A percentile compares a stretch with the other conserved stretches of the same genome.
phyloP scores from a whole-genome alignment of 192 early-diverging fungal species.

The Mortierella hygrophila region DNA sequence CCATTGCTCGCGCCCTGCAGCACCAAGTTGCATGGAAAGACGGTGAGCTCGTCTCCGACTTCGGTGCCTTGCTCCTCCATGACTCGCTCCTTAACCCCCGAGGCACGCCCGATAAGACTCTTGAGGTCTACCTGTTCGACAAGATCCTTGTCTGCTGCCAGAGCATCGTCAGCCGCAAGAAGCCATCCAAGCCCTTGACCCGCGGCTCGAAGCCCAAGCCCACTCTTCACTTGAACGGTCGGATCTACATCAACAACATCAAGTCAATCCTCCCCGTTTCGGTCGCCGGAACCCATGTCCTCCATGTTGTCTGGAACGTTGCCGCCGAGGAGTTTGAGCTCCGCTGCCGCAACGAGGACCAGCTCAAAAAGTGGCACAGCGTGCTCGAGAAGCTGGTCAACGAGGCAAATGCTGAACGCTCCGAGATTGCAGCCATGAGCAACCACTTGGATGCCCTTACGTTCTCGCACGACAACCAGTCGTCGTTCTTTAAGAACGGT shows the following conservation, averaged over 20 bases:
- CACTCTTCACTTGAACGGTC: constrained; percentile 83
- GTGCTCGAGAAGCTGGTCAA: constrained; percentile 81
- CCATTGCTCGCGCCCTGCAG: constrained; percentile 81
- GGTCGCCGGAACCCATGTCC: constrained; percentile 58
- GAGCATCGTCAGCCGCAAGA: constrained; percentile 71
- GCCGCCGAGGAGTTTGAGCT: constrained; percentile 86
- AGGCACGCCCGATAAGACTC: constrained; percentile 83
- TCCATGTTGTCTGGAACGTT: constrained; percentile 89
- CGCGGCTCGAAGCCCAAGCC: constrained; percentile 71
- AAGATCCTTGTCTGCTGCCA: constrained; percentile 94
- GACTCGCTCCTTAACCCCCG: constrained; percentile 90
- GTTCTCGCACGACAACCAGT: constrained; percentile 28
- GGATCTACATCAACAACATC: constrained; percentile 89
- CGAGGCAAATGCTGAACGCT: constrained; percentile 56
- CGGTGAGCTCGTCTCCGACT: constrained; percentile 78
- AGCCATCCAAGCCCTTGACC: constrained; percentile 45
- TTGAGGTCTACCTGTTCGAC: constrained; percentile 94
- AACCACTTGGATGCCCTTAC: constrained; percentile 19
- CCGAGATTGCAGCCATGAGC: constrained; percentile 27
- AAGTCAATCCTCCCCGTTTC: constrained; percentile 43
- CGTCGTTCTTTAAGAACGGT: constrained; percentile 55
- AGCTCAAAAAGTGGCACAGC: constrained; percentile 87
- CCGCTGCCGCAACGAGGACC: constrained; percentile 92
- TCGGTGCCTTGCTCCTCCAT: constrained; percentile 86
- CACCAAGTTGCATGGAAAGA: constrained; percentile 94